Evolutionary conservation across 169 alveolate genomes (phyloP), one percentile per base, ranked within the genome.

Genomic region (Cryptosporidium viatorum): DNA sequence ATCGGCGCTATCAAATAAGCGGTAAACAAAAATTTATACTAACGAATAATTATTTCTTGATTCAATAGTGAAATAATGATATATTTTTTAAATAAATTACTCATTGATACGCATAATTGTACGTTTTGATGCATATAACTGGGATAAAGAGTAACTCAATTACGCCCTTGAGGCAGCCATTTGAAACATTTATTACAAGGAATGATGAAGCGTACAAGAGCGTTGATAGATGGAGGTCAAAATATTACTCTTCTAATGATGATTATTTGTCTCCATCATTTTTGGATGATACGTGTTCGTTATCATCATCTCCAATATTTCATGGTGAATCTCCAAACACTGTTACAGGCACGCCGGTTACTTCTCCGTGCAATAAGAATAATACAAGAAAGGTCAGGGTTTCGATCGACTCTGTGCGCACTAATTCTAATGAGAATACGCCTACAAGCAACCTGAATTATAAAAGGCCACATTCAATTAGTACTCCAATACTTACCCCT

Each of bases 151-250:
- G 52, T 67, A 62, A n/a, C 50, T 80, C 89, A 3, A 50, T 80
- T 41, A 62, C 89, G 75, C 89, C 89, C 4, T 10, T 80, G 33
- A 80, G 89, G 69, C 89, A 65, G 29, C 89, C 89, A 7, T 80
- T 62, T 62, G 89, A 80, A 21, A 80, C 89, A 12, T 48, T 43
- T 39, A 50, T 80, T 16, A 31, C 73, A 12, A 80, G 59, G 48
- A 41, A 33, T 45, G 62, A 29, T 26, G 74, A 43, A 33, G 23
- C 23, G 23, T 80, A 80, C 37, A 80, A 45, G 21, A 80, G 75
- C 21, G 41, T 62, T 80, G 75, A 35, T 10, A 59, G 89, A 10
- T 80, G 89, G 89, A 59, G 39, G 59, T 80, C 89, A 21, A 65
- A 48, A 31, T 45, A 31, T 80, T 62, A 29, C 60, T 23, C 80